phyloP scores from a whole-genome alignment of 1,139 yeast species.

The Pichia cactophila region DNA sequence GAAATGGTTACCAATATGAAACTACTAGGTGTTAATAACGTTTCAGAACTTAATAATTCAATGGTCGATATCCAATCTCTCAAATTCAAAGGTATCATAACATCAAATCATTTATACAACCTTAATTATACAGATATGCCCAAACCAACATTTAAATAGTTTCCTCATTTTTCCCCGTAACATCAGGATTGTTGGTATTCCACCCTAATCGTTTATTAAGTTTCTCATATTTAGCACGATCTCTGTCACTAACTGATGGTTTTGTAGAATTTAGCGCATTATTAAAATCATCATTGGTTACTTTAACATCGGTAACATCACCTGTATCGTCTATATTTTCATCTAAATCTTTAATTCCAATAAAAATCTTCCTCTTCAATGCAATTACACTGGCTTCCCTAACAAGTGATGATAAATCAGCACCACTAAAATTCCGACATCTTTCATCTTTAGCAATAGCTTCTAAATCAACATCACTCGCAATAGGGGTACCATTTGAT shows the following conservation, averaged over 20 bases:
- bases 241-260: conserved; percentile 88
- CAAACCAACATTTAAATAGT: conserved; percentile 14
- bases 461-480: conserved; percentile 51
- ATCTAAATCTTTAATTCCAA: conserved; percentile 30
- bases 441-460: conserved; percentile 65
- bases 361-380: conserved; percentile 62
- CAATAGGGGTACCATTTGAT: conserved; percentile 69
- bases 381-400: conserved; percentile 92
- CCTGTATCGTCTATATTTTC: conserved; percentile 28
- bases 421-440: conserved; percentile 89
- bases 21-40: conserved; percentile 43
- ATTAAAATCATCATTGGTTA: conserved; percentile 60
- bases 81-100: conserved; percentile 29
- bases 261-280: conserved; percentile 66
- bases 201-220: conserved; percentile 29
- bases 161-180: conserved; percentile 3
- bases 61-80: conserved; percentile 40
- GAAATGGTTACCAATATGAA: conserved; percentile 54
- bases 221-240: conserved; percentile 66
- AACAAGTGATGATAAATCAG: conserved; percentile 85
- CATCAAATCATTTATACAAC: conserved; percentile 39
- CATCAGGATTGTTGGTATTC: conserved; percentile 23
- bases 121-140: conserved; percentile 24
- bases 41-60: conserved; percentile 40
- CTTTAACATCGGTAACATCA: conserved; percentile 33